Evolutionary conservation across 139 green algal genomes (phyloP).

Genomic region (Chlamydomonas sphaeroides): DNA sequence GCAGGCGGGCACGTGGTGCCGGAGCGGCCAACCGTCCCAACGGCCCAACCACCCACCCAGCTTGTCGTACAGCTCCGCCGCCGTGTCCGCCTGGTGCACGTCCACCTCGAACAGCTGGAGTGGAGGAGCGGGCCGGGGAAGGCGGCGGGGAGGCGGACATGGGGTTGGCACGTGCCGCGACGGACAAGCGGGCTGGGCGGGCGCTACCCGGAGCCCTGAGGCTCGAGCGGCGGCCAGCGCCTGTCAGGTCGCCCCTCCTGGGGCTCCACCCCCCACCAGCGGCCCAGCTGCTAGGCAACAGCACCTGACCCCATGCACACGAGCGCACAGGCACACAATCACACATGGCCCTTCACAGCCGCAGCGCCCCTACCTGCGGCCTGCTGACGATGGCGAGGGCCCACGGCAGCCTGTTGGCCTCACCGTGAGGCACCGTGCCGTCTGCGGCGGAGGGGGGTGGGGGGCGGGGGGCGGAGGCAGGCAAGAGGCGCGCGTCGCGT

Average conservation of each 20-base stretch:
- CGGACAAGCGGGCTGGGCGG: too few relatives aligned
- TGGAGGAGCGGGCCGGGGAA: background rate
- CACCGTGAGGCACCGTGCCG: background rate
- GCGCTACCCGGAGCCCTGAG: too few relatives aligned
- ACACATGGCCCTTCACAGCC: too few relatives aligned
- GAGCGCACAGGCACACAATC: too few relatives aligned
- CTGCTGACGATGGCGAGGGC: conserved; percentile 16
- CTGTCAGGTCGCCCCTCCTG: too few relatives aligned
- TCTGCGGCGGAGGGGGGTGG: background rate
- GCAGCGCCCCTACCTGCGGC: conserved; percentile 1
- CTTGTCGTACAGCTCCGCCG: conserved; percentile 30
- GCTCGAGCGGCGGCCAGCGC: too few relatives aligned
- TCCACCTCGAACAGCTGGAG: conserved; percentile 22
- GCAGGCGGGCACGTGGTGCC: too few relatives aligned
- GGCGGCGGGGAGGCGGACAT: background rate
- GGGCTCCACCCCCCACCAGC: too few relatives aligned
- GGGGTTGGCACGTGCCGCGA: too few relatives aligned
- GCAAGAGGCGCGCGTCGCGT: too few relatives aligned
- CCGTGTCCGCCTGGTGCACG: conserved; percentile 33
- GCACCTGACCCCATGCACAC: too few relatives aligned
- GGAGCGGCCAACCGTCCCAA: too few relatives aligned
- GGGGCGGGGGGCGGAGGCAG: background rate
- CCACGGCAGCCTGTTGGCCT: conserved; percentile 20
- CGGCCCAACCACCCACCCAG: conserved; percentile 14
- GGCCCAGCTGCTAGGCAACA: conserved; percentile 53